Evolutionary conservation across 768 basidiomycete genomes (phyloP).

Genomic region (Boletus vinaceobasis): DNA sequence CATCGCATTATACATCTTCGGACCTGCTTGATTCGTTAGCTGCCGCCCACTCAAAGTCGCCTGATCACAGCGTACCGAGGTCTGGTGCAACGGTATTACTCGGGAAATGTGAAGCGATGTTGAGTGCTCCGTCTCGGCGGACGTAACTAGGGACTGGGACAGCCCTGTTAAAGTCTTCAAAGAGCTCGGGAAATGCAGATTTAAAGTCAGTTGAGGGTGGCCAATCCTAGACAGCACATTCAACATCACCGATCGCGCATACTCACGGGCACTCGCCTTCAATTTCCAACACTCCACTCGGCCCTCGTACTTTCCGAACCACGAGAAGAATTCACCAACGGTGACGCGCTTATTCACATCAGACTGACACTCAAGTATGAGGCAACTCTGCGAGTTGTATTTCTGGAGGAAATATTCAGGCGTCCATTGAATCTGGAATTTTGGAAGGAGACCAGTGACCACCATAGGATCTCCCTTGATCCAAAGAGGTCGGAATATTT

Average conservation of each 20-base stretch:
- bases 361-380: conserved; percentile 81
- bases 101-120: conserved; percentile 89
- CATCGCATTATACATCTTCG: conserved; percentile 95
- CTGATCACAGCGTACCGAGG: conserved; percentile 49
- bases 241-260: not conserved
- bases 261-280: conserved; percentile 48
- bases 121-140: conserved; percentile 84
- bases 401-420: conserved; percentile 76
- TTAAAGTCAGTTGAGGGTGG: conserved; percentile 86
- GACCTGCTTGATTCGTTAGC: conserved; percentile 47
- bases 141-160: conserved; percentile 90
- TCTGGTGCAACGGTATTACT: conserved; percentile 75
- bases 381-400: conserved; percentile 60
- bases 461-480: conserved; percentile 70
- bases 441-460: conserved; percentile 59
- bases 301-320: conserved; percentile 67
- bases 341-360: conserved; percentile 60
- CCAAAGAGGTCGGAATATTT: conserved; percentile 71
- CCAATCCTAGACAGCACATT: conserved; percentile 67
- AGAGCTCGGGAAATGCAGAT: conserved; percentile 77
- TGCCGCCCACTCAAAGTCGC: not conserved
- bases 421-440: conserved; percentile 72
- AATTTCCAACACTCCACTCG: conserved; percentile 66
- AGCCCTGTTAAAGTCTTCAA: conserved; percentile 75
- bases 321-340: conserved; percentile 74